Base-by-base conservation (phyloP, 2,329 filamentous ascomycete species). In the Lojkania enalia region DNA sequence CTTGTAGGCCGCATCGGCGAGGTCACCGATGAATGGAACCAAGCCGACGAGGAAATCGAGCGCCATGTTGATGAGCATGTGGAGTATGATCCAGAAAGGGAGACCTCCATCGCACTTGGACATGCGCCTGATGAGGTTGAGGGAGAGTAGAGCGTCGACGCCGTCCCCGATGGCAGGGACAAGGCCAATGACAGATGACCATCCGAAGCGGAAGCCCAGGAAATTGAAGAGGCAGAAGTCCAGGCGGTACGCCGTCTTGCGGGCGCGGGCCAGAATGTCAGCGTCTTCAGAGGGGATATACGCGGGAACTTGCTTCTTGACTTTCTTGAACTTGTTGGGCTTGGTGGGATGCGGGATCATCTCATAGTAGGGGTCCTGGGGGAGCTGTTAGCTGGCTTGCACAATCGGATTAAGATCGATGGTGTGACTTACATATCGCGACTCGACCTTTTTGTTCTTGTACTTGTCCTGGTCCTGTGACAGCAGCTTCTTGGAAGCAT, bases 311-410 rank as follows among this genome's bases (percentile, higher is more conserved):
- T 89, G 87, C 73, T 95, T 95, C 74, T 87, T 89, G 65, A 86
- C 82, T 71, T 88, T 95, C 76, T 90, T 92, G 45, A 80, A 77
- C 67, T 90, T 95, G 60, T 82, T 84, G 19, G 84, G 83, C 42
- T 77, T 81, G 51, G 83, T 80, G 6, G 87, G 88, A 31, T 91
- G 85, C 16, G 85, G 84, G 25, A 96, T 84, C 56, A 84, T 78
- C 68, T 95, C 89, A 61, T 91, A 95, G 74, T 90, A 96, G 4
- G 91, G 90, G 66, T 97, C 91, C 88, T 96, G 60, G 6, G 35
- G 20, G 18, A 42, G 27, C 25, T 36, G 45, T 53, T 25, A 51
- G 41, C 30, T 19, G 20, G 44, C 35, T 23, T 42, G 33, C 3
- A 16, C 36, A n/a, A 13, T 20, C 15, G 20, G 16, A 35, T 27